These are phyloP conservation scores for Pleurostoma richardsiae DNA, from an alignment of 2,329 filamentous ascomycete genomes.

Conservation along the genomic window DNA sequence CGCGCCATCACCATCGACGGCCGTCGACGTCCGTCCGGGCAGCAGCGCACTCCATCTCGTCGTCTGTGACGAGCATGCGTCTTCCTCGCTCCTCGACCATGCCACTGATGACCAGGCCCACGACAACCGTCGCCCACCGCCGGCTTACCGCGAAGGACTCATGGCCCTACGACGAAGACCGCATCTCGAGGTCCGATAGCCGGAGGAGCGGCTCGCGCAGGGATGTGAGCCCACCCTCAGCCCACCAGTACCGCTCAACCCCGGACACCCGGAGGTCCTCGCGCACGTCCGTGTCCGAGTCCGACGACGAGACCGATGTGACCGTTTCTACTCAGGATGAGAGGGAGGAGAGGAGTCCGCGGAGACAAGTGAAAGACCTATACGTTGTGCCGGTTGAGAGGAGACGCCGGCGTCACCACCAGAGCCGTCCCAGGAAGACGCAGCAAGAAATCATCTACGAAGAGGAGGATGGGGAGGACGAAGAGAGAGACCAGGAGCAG, in stretches of 20 bases:
- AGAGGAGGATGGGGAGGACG: constrained; percentile 8
- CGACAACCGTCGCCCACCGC: constrained; percentile 13
- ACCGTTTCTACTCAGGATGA: constrained; percentile 28
- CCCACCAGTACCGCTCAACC: constrained; percentile 29
- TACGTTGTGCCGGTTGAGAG: background rate
- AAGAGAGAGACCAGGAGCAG: constrained; percentile 3
- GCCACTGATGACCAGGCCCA: constrained; percentile 16
- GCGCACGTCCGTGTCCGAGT: constrained; percentile 22
- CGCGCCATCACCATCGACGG: constrained; percentile 3
- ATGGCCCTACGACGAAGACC: constrained; percentile 14
- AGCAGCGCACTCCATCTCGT: constrained; percentile 14
- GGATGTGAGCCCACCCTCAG: constrained; percentile 26
- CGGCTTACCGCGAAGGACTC: constrained; percentile 7
- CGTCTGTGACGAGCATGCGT: constrained; percentile 17
- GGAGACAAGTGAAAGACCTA: constrained; percentile 7
- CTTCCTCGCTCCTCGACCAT: constrained; percentile 21
- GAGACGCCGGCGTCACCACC: background rate
- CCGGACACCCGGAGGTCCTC: constrained; percentile 27
- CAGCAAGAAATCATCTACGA: background rate
- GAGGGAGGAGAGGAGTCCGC: constrained; percentile 13
- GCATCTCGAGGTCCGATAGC: constrained; percentile 19
- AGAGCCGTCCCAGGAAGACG: background rate
- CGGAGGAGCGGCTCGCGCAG: constrained; percentile 19
- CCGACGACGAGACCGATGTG: constrained; percentile 30
- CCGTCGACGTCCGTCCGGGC: constrained; percentile 6